Conservation (phyloP, 2,329 filamentous ascomycete species). For the Botrytis tulipae region DNA sequence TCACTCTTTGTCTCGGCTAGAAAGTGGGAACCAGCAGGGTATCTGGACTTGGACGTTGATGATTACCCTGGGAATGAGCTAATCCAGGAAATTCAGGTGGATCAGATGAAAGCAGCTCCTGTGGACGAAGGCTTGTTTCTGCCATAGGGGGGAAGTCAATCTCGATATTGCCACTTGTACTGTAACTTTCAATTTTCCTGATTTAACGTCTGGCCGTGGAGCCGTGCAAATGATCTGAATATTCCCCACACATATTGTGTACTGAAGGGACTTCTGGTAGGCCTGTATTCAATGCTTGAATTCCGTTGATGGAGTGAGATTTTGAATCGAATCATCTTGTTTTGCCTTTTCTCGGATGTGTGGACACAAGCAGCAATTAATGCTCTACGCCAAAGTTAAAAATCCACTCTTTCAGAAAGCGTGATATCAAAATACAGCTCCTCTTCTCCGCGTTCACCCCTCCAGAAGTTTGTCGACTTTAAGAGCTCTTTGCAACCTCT, state of each 20-base stretch:
- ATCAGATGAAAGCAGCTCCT: neutral
- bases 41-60: neutral
- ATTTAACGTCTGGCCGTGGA: neutral
- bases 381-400: neutral
- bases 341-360: neutral
- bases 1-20: neutral
- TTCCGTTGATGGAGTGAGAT: neutral
- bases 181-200: neutral
- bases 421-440: neutral
- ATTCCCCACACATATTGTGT: neutral
- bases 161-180: neutral
- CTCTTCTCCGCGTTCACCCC: neutral
- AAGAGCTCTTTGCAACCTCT: neutral
- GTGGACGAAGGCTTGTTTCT: neutral
- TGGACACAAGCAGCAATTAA: neutral
- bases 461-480: neutral
- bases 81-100: neutral
- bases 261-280: neutral
- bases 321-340: neutral
- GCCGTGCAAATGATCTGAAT: neutral
- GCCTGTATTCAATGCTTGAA: neutral
- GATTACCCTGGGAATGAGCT: constrained; percentile 3
- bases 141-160: neutral
- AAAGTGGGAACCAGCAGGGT: neutral
- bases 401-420: neutral